phyloP scores from a whole-genome alignment of 108 stramenopile species.

The Schizochytrium sp. region DNA sequence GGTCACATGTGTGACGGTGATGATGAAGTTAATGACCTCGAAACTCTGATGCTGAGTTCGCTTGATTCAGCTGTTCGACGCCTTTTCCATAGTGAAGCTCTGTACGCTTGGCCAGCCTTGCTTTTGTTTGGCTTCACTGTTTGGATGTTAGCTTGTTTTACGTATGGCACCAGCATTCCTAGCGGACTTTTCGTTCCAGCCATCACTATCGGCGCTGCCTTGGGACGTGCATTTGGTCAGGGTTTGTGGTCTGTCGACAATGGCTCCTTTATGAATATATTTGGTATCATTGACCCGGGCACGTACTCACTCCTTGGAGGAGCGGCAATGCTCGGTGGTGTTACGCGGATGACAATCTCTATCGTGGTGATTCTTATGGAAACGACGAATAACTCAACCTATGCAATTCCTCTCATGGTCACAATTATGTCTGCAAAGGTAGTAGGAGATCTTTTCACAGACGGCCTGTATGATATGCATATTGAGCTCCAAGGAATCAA shows the following conservation, averaged over 20 bases:
- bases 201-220: conserved; percentile 74
- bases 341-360: conserved; percentile 99
- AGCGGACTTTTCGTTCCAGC: conserved; percentile 81
- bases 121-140: conserved; percentile 70
- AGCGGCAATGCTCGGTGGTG: conserved; percentile 93
- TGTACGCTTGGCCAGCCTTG: conserved; percentile 70
- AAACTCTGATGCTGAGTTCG: conserved; percentile 80
- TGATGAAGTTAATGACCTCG: conserved; percentile 83
- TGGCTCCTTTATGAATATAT: conserved; percentile 88
- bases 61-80: conserved; percentile 71
- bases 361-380: conserved; percentile 95
- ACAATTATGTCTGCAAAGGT: conserved; percentile 94
- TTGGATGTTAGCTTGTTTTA: conserved; percentile 74
- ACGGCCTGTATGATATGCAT: conserved; percentile 96
- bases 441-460: conserved; percentile 96
- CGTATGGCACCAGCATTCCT: conserved; percentile 82
- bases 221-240: conserved; percentile 76
- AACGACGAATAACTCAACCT: conserved; percentile 97
- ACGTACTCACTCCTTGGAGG: conserved; percentile 96
- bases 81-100: conserved; percentile 75
- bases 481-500: conserved; percentile 76
- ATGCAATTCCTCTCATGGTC: conserved; percentile 97
- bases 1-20: neutral
- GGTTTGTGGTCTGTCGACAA: conserved; percentile 75
- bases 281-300: conserved; percentile 81